A percentile compares a stretch with the other conserved stretches of the same genome.
These are phyloP conservation scores for Beauveria asiatica DNA, from an alignment of 2,329 filamentous ascomycete species.

Conservation along the genomic window DNA sequence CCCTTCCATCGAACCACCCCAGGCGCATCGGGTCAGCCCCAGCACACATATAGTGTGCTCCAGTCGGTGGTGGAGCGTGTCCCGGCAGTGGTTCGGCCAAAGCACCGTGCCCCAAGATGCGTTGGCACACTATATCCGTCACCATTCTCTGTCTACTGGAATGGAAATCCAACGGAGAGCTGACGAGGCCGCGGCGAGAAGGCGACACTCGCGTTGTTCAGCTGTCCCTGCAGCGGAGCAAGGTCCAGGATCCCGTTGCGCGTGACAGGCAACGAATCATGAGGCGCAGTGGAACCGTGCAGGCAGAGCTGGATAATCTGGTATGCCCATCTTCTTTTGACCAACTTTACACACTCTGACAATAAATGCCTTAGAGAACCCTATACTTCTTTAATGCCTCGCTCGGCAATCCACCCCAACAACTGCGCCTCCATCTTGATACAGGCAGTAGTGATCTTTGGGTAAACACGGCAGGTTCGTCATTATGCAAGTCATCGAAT, in stretches of 20 bases:
- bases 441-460: conserved; percentile 63
- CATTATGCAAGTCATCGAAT: conserved; percentile 42
- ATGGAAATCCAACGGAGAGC: not conserved
- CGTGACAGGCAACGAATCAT: conserved; percentile 35
- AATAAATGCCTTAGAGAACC: conserved; percentile 35
- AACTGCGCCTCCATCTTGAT: conserved; percentile 52
- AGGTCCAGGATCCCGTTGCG: conserved; percentile 31
- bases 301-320: conserved; percentile 46
- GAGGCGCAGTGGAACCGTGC: conserved; percentile 34
- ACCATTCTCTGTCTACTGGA: not conserved
- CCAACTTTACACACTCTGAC: not conserved
- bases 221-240: conserved; percentile 32
- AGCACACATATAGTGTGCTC: not conserved
- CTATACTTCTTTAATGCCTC: conserved; percentile 57
- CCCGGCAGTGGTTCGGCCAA: not conserved
- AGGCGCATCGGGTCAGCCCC: too few species aligned
- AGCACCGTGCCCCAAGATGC: not conserved
- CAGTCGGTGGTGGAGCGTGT: too few species aligned
- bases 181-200: conserved; percentile 21
- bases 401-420: conserved; percentile 53
- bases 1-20: too few species aligned
- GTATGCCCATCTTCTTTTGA: conserved; percentile 25
- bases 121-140: not conserved
- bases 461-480: conserved; percentile 58
- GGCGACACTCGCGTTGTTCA: conserved; percentile 36